These are phyloP conservation scores for Trichopus zeylanicus DNA, from an alignment of 116 monocot genomes.

Conservation along the genomic window DNA sequence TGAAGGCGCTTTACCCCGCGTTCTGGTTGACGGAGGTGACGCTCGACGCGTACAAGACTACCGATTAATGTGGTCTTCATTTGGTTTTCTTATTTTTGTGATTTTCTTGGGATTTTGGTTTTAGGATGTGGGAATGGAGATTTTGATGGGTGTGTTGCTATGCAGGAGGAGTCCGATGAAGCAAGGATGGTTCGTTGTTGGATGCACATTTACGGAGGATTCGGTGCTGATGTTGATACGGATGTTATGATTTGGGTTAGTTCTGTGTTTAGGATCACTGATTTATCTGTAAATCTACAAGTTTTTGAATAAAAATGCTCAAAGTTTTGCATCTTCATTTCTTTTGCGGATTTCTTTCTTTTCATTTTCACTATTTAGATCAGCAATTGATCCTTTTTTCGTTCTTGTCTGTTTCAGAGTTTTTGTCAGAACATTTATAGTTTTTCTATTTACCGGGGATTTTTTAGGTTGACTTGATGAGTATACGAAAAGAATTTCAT, in stretches of 20 bases:
- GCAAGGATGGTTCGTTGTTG: neutral
- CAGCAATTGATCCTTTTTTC: no score
- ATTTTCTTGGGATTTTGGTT: neutral
- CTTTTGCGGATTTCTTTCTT: neutral
- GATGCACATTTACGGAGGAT: no score
- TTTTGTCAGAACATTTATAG: no score
- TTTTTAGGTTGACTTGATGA: no score
- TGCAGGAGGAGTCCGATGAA: neutral
- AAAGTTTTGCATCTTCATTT: neutral
- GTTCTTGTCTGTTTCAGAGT: no score
- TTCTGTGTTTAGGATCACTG: neutral
- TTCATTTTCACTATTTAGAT: neutral
- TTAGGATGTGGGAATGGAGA: neutral
- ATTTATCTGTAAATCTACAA: neutral
- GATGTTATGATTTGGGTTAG: neutral
- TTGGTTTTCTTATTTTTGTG: neutral
- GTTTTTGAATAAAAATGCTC: neutral
- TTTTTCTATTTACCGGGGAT: no score
- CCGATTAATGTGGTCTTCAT: neutral
- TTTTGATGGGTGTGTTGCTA: neutral
- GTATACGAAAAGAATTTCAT: no score
- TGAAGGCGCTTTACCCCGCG: conserved; percentile 37
- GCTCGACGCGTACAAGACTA: conserved; percentile 1
- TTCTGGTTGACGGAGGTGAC: conserved; percentile 4
- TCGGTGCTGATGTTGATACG: neutral